phyloP scores from a whole-genome alignment of 116 monocot genomes.

The Papilionanthe hybrid region DNA sequence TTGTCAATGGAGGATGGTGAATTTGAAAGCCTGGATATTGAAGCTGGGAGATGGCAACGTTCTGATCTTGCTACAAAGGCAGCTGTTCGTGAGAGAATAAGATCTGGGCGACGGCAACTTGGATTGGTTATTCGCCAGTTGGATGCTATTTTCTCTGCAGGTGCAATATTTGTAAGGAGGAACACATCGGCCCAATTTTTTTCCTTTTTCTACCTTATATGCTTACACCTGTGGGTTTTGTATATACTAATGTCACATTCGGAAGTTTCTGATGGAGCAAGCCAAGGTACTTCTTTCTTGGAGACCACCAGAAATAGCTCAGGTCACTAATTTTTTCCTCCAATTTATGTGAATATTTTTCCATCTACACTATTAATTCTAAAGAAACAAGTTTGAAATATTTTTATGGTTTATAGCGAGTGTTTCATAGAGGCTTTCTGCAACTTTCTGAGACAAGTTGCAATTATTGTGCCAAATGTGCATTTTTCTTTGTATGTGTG shows the following conservation, averaged over 20 bases:
- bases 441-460: not conserved
- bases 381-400: not conserved
- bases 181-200: constrained; percentile 49
- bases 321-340: constrained; percentile 6
- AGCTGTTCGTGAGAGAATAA: constrained; percentile 31
- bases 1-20: constrained; percentile 15
- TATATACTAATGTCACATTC: constrained; percentile 65
- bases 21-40: constrained; percentile 43
- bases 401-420: not conserved
- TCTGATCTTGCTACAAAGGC: constrained; percentile 16
- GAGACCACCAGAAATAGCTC: constrained; percentile 45
- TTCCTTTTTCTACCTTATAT: constrained; percentile 54
- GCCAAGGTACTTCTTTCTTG: constrained; percentile 37
- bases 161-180: constrained; percentile 56
- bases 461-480: not conserved
- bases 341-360: constrained; percentile 1
- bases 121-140: constrained; percentile 53
- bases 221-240: constrained; percentile 75
- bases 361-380: not conserved
- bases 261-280: constrained; percentile 20
- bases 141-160: constrained; percentile 69
- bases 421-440: not conserved
- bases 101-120: constrained; percentile 42
- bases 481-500: no score
- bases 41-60: constrained; percentile 25